Evolutionary conservation across 1,284 basidiomycete genomes (phyloP), one percentile per base, ranked within the genome.

Genomic region (Schizophyllum amplum): DNA sequence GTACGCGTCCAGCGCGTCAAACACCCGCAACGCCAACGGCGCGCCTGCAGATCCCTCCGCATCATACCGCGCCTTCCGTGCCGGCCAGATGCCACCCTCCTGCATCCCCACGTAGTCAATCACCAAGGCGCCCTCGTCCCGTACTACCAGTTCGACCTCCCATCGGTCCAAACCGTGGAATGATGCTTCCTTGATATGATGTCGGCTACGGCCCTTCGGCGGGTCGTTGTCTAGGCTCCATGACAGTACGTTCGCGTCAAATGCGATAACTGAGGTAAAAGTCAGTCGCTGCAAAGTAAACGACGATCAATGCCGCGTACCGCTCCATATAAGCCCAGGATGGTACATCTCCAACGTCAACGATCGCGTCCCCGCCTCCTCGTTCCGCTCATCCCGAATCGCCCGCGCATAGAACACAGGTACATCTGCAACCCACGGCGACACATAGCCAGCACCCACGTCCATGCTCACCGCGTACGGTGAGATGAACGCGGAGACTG

Each of bases 151-250:
- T 61, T 89, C 80, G 55, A 95, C 71, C 0, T 77, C 74, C 84
- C 90, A 95, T 0, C 74, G 74, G 59, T 90, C 80, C 26, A 81
- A 79, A 1, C 87, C 88, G 64, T 90, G 88, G 69, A 90, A 91
- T 3, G 90, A 92, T 0, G 83, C 90, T 68, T 93, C 90, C 69
- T 96, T 98, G 72, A 98, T 82, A 66, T 94, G 91, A 68, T 98
- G 96, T 5, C 93, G 79, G n/a, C 81, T 81, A 63, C 81, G 76
- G 59, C 86, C 82, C 51, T 81, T 70, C 0, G 92, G 91, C 0
- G 91, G 88, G 57, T 82, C 79, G 60, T 86, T 75, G 65, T 92
- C 88, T 47, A 94, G 76, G 26, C 81, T 87, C 96, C 96, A 98
- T 56, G 81, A 73, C 17, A 95, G 69, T 5, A 99, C 91, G 60